phyloP scores from a whole-genome alignment of 2,329 filamentous ascomycete species.

The Sclerotinia glacialis region DNA sequence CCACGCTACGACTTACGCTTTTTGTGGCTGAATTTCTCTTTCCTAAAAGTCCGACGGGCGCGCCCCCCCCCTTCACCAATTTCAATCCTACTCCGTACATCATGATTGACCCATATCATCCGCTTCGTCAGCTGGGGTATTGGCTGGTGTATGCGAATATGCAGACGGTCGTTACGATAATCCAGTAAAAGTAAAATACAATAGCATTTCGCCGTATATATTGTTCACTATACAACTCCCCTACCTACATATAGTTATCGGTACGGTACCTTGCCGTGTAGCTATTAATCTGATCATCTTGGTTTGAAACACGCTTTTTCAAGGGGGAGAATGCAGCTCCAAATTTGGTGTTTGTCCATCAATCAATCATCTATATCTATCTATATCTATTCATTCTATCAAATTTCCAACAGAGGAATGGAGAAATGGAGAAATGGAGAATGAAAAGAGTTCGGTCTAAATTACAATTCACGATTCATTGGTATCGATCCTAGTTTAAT shows the following conservation, averaged over 20 bases:
- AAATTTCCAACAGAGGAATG: constrained; percentile 2
- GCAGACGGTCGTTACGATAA: constrained; percentile 2
- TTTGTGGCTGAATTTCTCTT: constrained; percentile 21
- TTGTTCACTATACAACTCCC: background rate
- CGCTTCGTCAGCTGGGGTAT: constrained; percentile 10
- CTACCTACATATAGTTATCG: too few species aligned
- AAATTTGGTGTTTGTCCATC: background rate
- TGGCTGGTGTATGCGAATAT: background rate
- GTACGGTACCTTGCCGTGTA: too few species aligned
- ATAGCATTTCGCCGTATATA: background rate
- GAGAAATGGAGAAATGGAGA: background rate
- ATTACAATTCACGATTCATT: constrained; percentile 6
- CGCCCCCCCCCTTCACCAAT: background rate
- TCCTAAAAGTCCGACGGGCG: background rate
- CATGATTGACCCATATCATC: constrained; percentile 6
- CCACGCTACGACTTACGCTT: constrained; percentile 5
- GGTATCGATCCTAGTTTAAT: constrained; percentile 8
- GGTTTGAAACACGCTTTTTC: constrained; percentile 13
- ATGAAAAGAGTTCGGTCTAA: background rate
- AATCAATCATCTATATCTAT: too few species aligned
- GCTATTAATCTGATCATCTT: constrained; percentile 5
- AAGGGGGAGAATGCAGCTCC: constrained; percentile 13
- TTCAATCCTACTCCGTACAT: background rate
- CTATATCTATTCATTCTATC: background rate
- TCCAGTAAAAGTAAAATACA: too few species aligned